Conservation (phyloP, 345 rosid species). For the Rhodamnia rubescens region DNA sequence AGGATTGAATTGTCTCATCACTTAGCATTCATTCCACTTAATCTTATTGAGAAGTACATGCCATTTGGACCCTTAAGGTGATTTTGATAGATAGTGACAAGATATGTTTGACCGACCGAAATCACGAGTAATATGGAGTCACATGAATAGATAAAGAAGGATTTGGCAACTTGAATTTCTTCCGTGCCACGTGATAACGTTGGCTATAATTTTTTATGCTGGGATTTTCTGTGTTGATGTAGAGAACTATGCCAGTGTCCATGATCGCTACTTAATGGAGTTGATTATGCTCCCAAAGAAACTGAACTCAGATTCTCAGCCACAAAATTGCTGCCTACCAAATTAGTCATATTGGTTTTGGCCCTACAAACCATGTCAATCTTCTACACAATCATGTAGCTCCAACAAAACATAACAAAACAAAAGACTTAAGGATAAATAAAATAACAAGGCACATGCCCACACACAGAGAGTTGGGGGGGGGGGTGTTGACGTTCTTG, state of each 20-base stretch:
- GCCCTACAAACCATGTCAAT: not conserved
- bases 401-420: not conserved
- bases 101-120: too few species aligned
- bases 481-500: not conserved
- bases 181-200: not conserved
- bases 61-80: too few species aligned
- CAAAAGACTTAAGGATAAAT: not conserved
- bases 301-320: not conserved
- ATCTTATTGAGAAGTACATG: too few species aligned
- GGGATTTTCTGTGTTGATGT: not conserved
- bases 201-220: not conserved
- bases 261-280: not conserved
- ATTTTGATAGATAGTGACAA: too few species aligned
- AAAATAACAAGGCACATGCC: not conserved
- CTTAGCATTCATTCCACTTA: too few species aligned
- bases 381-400: not conserved
- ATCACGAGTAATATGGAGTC: too few species aligned
- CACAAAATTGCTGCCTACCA: not conserved
- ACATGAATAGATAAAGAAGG: not conserved
- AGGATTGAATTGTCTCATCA: too few species aligned
- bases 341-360: not conserved
- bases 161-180: not conserved
- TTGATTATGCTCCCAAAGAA: not conserved
- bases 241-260: conserved; percentile 10
- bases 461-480: too few species aligned